Evolutionary conservation across 306 rosid genomes (phyloP).

Genomic region (Pterocarpus santalinus): DNA sequence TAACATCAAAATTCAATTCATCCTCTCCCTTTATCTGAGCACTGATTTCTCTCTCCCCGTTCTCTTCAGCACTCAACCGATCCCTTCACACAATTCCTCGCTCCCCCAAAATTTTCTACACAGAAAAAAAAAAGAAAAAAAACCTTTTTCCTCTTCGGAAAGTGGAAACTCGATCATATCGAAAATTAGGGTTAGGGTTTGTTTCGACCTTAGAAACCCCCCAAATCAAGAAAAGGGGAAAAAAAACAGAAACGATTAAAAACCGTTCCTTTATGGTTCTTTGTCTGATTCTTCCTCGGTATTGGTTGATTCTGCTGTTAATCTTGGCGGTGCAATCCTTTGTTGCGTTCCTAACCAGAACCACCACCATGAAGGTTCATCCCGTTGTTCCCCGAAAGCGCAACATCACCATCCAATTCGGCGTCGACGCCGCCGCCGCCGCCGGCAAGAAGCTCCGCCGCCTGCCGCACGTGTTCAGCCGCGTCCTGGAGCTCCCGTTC

Average conservation of each 20-base stretch:
- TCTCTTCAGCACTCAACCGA: conserved; percentile 6
- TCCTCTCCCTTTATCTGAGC: conserved; percentile 31
- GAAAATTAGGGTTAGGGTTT: conserved; percentile 53
- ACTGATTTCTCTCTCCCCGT: conserved; percentile 12
- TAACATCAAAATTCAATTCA: conserved; percentile 9
- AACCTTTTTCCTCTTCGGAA: not conserved
- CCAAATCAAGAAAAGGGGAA: not conserved
- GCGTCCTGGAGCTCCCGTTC: conserved; percentile 92
- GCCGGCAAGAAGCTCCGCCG: conserved; percentile 86
- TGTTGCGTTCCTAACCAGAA: conserved; percentile 18
- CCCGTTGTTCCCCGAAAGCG: conserved; percentile 86
- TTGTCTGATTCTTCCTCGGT: conserved; percentile 35
- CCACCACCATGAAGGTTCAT: conserved; percentile 82
- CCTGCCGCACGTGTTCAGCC: conserved; percentile 89
- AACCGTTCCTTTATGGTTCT: conserved; percentile 66
- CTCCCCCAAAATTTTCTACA: not conserved
- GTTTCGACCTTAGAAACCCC: not conserved
- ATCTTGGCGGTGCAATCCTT: conserved; percentile 42
- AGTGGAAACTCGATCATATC: conserved; percentile 7
- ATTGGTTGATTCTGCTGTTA: conserved; percentile 7
- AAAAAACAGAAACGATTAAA: not conserved
- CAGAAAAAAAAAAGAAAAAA: not conserved
- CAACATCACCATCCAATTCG: conserved; percentile 81
- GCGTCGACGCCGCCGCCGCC: conserved; percentile 56
- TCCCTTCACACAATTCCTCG: conserved; percentile 34